Evolutionary conservation across 2,329 filamentous ascomycete species (phyloP).

Genomic region (Aspergillus bombycis): DNA sequence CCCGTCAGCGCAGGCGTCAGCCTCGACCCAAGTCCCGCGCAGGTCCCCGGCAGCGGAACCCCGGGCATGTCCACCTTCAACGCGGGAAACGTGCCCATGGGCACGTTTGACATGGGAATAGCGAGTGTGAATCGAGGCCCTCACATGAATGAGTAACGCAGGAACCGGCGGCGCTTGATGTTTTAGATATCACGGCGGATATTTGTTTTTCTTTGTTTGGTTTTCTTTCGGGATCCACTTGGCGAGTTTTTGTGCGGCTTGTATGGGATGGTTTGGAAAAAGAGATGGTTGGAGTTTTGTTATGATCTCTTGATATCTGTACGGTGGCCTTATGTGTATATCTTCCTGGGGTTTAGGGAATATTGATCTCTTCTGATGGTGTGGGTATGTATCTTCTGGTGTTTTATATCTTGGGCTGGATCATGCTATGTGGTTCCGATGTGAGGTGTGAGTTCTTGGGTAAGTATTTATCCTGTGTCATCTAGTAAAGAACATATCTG

Average conservation of each 20-base stretch:
- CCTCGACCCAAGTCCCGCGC: conserved; percentile 17
- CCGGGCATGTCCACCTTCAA: conserved; percentile 27
- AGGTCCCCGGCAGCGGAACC: conserved; percentile 13
- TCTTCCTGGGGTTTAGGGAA: neutral
- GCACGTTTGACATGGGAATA: conserved; percentile 32
- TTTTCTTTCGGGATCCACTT: neutral
- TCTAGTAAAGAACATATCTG: no score
- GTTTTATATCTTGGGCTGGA: neutral
- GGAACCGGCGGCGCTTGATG: neutral
- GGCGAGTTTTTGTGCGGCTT: conserved; percentile 2
- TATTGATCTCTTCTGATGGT: neutral
- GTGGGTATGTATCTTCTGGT: neutral
- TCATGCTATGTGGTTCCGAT: neutral
- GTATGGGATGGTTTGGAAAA: conserved; percentile 3
- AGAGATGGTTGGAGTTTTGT: conserved; percentile 9
- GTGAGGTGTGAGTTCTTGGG: neutral
- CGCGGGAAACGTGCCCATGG: conserved; percentile 27
- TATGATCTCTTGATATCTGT: conserved; percentile 7
- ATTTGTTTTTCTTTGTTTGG: neutral
- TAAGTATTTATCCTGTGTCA: no score
- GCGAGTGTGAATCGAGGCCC: conserved; percentile 23
- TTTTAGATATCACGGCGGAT: conserved; percentile 7
- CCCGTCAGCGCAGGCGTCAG: conserved; percentile 47
- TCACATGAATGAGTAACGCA: conserved; percentile 12
- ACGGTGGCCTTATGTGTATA: conserved; percentile 3